phyloP scores from a whole-genome alignment of 768 basidiomycete species.

The Boletus insuetus region DNA sequence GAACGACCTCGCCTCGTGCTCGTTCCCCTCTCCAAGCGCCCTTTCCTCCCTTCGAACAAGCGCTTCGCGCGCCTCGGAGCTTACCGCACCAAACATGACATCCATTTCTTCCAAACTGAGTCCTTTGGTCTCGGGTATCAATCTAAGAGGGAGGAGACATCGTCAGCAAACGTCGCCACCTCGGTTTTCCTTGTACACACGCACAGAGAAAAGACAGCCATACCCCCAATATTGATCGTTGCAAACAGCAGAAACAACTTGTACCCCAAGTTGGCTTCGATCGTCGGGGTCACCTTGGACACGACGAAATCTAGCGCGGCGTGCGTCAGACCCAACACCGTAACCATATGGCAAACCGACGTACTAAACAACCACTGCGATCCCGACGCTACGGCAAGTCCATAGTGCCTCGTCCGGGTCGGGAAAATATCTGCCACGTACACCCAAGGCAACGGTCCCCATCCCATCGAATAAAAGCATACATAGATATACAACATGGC shows the following conservation, averaged over 20 bases:
- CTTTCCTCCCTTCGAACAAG: conserved; percentile 50
- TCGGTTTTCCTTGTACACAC: conserved; percentile 21
- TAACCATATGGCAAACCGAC: conserved; percentile 20
- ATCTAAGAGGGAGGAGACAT: conserved; percentile 27
- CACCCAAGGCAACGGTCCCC: conserved; percentile 69
- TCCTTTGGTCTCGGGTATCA: conserved; percentile 64
- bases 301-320: conserved; percentile 55
- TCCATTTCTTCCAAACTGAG: conserved; percentile 56
- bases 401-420: conserved; percentile 79
- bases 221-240: conserved; percentile 67
- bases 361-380: conserved; percentile 83
- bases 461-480: conserved; percentile 85
- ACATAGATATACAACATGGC: conserved; percentile 86
- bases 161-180: too few relatives aligned
- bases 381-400: conserved; percentile 68
- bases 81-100: conserved; percentile 56
- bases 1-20: neutral
- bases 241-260: conserved; percentile 80
- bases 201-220: conserved; percentile 66
- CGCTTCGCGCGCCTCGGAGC: conserved; percentile 49
- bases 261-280: conserved; percentile 61
- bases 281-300: conserved; percentile 64
- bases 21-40: conserved; percentile 8
- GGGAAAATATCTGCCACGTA: conserved; percentile 86
- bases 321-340: too few relatives aligned